A percentile compares a stretch with the other conserved stretches of the same genome.
Conservation (phyloP, 2,329 filamentous ascomycete species). For the Fusarium bactridioides region DNA sequence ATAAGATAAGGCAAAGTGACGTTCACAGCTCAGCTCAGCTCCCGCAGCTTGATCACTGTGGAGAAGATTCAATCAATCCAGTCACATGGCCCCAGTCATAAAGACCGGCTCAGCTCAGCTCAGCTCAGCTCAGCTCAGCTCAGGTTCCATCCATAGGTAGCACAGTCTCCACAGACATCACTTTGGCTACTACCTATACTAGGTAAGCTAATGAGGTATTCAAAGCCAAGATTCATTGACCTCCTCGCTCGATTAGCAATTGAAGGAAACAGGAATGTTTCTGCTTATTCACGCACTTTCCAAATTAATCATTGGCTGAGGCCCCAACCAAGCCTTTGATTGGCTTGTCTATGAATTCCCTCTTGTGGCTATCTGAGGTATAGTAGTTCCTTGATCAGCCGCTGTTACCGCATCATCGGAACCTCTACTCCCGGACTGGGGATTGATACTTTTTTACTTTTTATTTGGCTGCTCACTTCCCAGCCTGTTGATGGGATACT, state of each 20-base stretch:
- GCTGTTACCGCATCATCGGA: background rate
- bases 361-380: background rate
- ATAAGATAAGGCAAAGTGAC: conserved; percentile 21
- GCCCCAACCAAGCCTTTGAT: background rate
- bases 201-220: too few species aligned
- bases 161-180: background rate
- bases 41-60: background rate
- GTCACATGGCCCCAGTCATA: background rate
- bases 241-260: background rate
- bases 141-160: background rate
- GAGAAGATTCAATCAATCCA: background rate
- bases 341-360: background rate
- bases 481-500: background rate
- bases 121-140: background rate
- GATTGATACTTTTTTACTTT: background rate
- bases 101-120: background rate
- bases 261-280: background rate
- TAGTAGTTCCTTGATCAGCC: background rate
- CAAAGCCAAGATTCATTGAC: background rate
- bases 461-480: background rate
- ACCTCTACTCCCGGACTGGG: background rate
- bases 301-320: background rate
- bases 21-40: background rate
- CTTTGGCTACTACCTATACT: too few species aligned
- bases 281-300: background rate